Conservation (phyloP, 257 asterid species). For the Ehretia macrophylla region DNA sequence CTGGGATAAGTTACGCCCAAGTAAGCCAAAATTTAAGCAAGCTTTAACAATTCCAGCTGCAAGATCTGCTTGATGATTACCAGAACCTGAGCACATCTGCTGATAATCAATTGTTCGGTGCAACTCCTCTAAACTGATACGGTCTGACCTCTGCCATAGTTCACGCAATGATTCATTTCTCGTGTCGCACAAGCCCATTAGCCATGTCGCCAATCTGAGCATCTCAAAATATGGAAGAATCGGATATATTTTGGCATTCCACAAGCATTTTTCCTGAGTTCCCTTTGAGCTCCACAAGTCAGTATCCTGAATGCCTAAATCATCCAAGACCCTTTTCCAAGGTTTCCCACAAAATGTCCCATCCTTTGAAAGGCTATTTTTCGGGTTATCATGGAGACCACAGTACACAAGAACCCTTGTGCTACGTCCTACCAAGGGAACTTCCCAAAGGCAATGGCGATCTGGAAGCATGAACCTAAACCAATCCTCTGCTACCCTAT, state of each 20-base stretch:
- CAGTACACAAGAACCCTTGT: conserved; percentile 79
- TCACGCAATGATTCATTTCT: conserved; percentile 31
- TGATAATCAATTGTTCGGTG: conserved; percentile 79
- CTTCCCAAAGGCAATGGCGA: conserved; percentile 99
- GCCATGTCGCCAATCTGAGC: conserved; percentile 80
- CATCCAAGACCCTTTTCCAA: conserved; percentile 77
- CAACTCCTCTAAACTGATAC: conserved; percentile 88
- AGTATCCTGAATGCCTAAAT: conserved; percentile 59
- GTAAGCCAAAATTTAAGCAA: conserved; percentile 78
- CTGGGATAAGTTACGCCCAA: conserved; percentile 80
- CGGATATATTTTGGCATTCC: conserved; percentile 93
- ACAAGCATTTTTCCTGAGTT: conserved; percentile 62
- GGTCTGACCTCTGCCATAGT: conserved; percentile 62
- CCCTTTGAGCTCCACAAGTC: conserved; percentile 68
- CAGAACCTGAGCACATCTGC: conserved; percentile 71
- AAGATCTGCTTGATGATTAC: conserved; percentile 81
- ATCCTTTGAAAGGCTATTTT: conserved; percentile 46
- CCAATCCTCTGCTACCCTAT: conserved; percentile 23
- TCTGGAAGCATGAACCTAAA: conserved; percentile 86
- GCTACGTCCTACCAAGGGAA: conserved; percentile 64
- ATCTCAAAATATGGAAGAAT: conserved; percentile 65
- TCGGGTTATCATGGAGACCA: conserved; percentile 95
- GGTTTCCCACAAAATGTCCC: conserved; percentile 98
- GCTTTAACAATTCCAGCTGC: conserved; percentile 76
- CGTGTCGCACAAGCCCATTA: conserved; percentile 69